These are phyloP conservation scores for Neopestalotiopsis clavispora DNA, from an alignment of 2,329 filamentous ascomycete genomes.

Conservation along the genomic window DNA sequence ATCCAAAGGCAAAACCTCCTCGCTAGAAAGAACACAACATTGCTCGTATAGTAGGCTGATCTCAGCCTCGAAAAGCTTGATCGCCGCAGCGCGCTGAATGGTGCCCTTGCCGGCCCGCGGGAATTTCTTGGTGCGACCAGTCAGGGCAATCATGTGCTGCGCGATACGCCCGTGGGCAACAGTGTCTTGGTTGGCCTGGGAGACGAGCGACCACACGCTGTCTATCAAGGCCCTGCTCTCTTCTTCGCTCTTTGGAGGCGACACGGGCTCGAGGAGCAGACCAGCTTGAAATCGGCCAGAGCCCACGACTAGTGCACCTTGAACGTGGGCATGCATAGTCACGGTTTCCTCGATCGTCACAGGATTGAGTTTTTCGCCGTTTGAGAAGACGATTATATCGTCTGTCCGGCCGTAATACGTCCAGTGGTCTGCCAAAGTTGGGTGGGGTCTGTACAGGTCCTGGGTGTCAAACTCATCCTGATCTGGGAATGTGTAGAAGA, in stretches of 20 bases:
- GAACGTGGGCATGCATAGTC: conserved; percentile 41
- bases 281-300: conserved; percentile 49
- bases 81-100: conserved; percentile 44
- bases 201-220: conserved; percentile 47
- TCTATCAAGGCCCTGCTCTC: conserved; percentile 42
- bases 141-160: conserved; percentile 43
- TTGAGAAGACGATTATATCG: conserved; percentile 14
- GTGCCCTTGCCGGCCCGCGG: conserved; percentile 50
- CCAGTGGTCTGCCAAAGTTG: conserved; percentile 22
- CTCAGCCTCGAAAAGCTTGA: conserved; percentile 46
- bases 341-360: conserved; percentile 44
- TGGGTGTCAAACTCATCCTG: conserved; percentile 1
- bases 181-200: conserved; percentile 46
- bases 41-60: conserved; percentile 46
- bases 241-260: conserved; percentile 30
- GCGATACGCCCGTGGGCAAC: conserved; percentile 52
- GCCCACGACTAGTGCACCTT: conserved; percentile 51
- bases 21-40: conserved; percentile 19
- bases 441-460: conserved; percentile 12
- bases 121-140: conserved; percentile 47
- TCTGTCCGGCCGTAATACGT: conserved; percentile 32
- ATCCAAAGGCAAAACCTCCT: conserved; percentile 31
- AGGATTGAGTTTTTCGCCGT: conserved; percentile 17
- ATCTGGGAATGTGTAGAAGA: conserved; percentile 22
- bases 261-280: conserved; percentile 50